A percentile compares a stretch with the other conserved stretches of the same genome.
These are phyloP conservation scores for Ensete glaucum DNA, from an alignment of 176 grass and related monocot genomes.

Conservation along the genomic window DNA sequence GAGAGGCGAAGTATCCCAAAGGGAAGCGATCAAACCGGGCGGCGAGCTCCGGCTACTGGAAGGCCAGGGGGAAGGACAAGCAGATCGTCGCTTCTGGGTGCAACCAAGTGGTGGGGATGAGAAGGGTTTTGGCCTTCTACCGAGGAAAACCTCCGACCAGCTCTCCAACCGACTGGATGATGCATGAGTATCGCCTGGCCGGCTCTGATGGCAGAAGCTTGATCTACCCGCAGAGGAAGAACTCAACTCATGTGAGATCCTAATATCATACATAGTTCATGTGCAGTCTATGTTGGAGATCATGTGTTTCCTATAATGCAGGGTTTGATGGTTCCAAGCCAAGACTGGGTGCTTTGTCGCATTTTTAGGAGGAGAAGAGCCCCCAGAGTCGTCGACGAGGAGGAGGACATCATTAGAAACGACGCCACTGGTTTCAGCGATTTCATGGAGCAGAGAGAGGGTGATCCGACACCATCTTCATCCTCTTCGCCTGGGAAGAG, in stretches of 20 bases:
- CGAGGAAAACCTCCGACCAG: conserved; percentile 40
- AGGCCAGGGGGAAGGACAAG: conserved; percentile 66
- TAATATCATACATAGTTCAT: conserved; percentile 1
- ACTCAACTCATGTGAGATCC: conserved; percentile 23
- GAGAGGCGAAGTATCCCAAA: conserved; percentile 59
- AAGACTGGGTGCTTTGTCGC: conserved; percentile 77
- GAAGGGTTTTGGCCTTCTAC: conserved; percentile 56
- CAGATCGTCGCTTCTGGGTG: conserved; percentile 16
- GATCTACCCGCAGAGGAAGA: conserved; percentile 23
- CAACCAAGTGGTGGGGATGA: conserved; percentile 44
- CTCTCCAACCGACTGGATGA: conserved; percentile 52
- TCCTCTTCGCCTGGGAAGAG: conserved; percentile 34
- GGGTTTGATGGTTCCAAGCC: conserved; percentile 3
- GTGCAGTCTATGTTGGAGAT: conserved; percentile 7
- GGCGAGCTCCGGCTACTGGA: conserved; percentile 55
- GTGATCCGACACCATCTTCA: conserved; percentile 10
- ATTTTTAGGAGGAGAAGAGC: conserved; percentile 55
- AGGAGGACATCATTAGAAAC: neutral
- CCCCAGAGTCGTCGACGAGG: conserved; percentile 12
- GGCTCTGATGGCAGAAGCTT: conserved; percentile 9
- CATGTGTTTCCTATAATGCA: conserved; percentile 14
- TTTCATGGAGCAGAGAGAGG: conserved; percentile 44
- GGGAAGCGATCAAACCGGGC: conserved; percentile 46
- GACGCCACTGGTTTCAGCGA: conserved; percentile 37
- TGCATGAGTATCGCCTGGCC: conserved; percentile 71